Conservation (phyloP, 495 filamentous ascomycete genomes). For the Aspergillus egyptiacus region DNA sequence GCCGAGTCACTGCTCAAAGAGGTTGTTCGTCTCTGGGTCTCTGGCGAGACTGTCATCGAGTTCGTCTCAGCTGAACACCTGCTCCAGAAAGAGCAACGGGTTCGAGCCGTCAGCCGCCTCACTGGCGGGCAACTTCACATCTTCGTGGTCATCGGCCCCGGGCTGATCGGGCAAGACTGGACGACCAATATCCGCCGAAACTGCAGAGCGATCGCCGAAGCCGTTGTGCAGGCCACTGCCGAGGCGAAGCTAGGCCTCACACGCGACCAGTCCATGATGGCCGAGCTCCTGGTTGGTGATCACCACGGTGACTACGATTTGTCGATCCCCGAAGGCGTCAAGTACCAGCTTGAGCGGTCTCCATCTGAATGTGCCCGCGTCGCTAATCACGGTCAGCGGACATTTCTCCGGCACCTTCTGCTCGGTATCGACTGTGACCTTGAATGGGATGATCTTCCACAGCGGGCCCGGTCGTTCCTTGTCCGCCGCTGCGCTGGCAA, state of each 20-base stretch:
- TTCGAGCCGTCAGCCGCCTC: slow-evolving; percentile 9
- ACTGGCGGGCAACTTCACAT: slow-evolving; percentile 27
- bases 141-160: slow-evolving; percentile 34
- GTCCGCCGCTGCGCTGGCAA: slow-evolving; percentile 30
- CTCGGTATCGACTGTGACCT: slow-evolving; percentile 34
- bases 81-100: slow-evolving; percentile 10
- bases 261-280: slow-evolving; percentile 42
- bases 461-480: slow-evolving; percentile 25
- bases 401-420: slow-evolving; percentile 34
- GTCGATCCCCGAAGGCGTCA: slow-evolving; percentile 16
- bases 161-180: slow-evolving; percentile 22
- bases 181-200: slow-evolving; percentile 37
- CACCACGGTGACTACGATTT: slow-evolving; percentile 19
- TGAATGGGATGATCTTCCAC: slow-evolving; percentile 35
- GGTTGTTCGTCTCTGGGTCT: slow-evolving; percentile 13
- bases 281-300: slow-evolving; percentile 36
- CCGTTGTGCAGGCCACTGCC: slow-evolving; percentile 43
- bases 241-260: slow-evolving; percentile 41
- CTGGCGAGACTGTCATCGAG: slow-evolving; percentile 9
- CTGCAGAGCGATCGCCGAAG: slow-evolving; percentile 46
- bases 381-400: slow-evolving; percentile 29
- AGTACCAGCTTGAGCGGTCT: slow-evolving; percentile 16
- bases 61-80: slow-evolving; percentile 14
- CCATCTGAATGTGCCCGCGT: slow-evolving; percentile 14
- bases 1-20: slow-evolving; percentile 31